These are phyloP conservation scores for Pythium aphanidermatum DNA, from an alignment of 352 stramenopile genomes.

Conservation along the genomic window DNA sequence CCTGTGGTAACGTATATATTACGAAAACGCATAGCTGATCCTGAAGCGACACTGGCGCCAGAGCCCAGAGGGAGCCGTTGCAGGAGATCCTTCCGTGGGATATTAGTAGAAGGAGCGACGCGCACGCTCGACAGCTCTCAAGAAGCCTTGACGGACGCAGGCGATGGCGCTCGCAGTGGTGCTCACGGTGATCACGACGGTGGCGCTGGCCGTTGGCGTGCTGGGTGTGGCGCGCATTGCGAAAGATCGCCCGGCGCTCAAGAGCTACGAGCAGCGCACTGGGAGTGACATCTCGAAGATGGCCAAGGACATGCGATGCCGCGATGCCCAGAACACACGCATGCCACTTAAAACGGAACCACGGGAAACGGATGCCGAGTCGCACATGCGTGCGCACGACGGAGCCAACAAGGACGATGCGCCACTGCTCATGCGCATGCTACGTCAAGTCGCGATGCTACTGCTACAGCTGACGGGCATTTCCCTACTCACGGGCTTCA, in stretches of 20 bases:
- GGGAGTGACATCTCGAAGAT: neutral
- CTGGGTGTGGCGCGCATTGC: slow-evolving; percentile 18
- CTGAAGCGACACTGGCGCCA: slow-evolving; percentile 7
- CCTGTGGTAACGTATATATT: neutral
- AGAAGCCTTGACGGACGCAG: neutral
- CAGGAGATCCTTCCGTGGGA: neutral
- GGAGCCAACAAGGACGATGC: neutral
- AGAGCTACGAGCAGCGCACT: slow-evolving; percentile 18
- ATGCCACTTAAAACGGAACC: slow-evolving; percentile 10
- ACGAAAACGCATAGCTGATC: slow-evolving; percentile 1
- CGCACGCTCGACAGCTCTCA: too few relatives aligned
- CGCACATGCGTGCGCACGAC: slow-evolving; percentile 8
- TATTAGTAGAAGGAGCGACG: slow-evolving; percentile 2
- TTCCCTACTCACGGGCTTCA: slow-evolving; percentile 10
- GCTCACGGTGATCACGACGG: slow-evolving; percentile 8
- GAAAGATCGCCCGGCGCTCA: slow-evolving; percentile 21
- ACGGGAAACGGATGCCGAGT: slow-evolving; percentile 7
- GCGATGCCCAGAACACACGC: slow-evolving; percentile 8
- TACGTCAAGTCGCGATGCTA: neutral
- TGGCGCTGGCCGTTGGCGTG: slow-evolving; percentile 16
- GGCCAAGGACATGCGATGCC: slow-evolving; percentile 7
- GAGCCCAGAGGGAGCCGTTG: neutral
- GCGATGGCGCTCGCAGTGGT: slow-evolving; percentile 15
- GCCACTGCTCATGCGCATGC: neutral
- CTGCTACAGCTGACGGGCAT: slow-evolving; percentile 15